Evolutionary conservation across 352 stramenopile genomes (phyloP).

Genomic region (Phytophthora meadii): DNA sequence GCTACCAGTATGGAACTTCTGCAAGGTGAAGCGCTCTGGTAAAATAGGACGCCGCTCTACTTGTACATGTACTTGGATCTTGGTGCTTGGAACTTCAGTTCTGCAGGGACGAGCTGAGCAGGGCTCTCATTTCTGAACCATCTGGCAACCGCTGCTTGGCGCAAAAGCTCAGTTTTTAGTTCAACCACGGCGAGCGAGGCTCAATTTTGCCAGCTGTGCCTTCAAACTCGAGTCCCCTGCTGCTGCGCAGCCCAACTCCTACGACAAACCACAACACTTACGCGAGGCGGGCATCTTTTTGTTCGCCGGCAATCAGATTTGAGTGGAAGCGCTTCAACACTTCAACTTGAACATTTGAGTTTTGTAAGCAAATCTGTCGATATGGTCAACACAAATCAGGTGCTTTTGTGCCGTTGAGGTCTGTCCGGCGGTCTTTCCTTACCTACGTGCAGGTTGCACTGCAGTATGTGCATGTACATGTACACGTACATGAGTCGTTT

Average conservation of each 20-base stretch:
- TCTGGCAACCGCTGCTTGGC: constrained; percentile 20
- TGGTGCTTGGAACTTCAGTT: constrained; percentile 17
- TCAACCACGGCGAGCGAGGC: constrained; percentile 21
- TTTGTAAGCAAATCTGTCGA: constrained; percentile 8
- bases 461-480: background rate
- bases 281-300: constrained; percentile 12
- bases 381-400: constrained; percentile 7
- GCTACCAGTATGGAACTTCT: background rate
- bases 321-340: constrained; percentile 31
- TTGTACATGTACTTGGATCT: background rate
- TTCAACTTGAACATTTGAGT: constrained; percentile 34
- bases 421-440: constrained; percentile 10
- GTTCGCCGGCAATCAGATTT: constrained; percentile 27
- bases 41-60: too few relatives aligned
- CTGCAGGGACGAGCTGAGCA: constrained; percentile 20
- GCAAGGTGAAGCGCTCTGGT: too few relatives aligned
- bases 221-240: background rate
- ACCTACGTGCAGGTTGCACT: background rate
- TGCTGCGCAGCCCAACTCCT: constrained; percentile 14
- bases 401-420: background rate
- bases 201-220: constrained; percentile 18
- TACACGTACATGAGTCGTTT: too few relatives aligned
- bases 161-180: constrained; percentile 18
- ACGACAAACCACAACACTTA: constrained; percentile 10
- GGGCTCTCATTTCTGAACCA: constrained; percentile 30